Evolutionary conservation across 2,329 filamentous ascomycete genomes (phyloP).

Genomic region (Coniochaeta sp.): DNA sequence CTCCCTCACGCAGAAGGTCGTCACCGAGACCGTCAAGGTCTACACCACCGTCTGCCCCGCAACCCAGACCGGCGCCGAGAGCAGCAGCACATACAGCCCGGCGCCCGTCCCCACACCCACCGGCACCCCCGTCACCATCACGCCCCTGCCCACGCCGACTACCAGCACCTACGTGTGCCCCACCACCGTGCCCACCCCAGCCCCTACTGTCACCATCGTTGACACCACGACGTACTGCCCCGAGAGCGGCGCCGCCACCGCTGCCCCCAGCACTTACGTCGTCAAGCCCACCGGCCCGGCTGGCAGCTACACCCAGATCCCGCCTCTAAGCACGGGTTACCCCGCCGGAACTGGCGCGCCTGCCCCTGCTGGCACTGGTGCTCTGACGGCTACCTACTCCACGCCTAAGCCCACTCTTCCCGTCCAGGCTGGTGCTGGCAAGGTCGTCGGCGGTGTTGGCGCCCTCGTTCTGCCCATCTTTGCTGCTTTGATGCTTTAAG

Average conservation of each 20-base stretch:
- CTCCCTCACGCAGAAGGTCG: slow-evolving; percentile 17
- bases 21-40: slow-evolving; percentile 16
- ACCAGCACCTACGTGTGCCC: slow-evolving; percentile 16
- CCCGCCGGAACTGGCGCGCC: neutral
- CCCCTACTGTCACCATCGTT: slow-evolving; percentile 12
- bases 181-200: slow-evolving; percentile 8
- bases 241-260: too few relatives aligned
- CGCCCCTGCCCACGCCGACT: slow-evolving; percentile 12
- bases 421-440: neutral
- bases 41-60: slow-evolving; percentile 20
- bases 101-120: slow-evolving; percentile 7
- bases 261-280: neutral
- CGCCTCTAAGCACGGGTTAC: slow-evolving; percentile 1
- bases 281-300: neutral
- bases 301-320: neutral
- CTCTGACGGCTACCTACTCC: neutral
- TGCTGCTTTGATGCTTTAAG: neutral
- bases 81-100: slow-evolving; percentile 7
- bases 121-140: slow-evolving; percentile 14
- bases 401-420: neutral
- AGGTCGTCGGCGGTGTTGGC: neutral
- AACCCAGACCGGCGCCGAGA: slow-evolving; percentile 7
- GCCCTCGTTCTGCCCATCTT: neutral
- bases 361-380: neutral
- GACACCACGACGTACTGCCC: slow-evolving; percentile 7